Base-by-base conservation (phyloP, 148 eudicot species). In the Vaccinium macrocarpon region DNA sequence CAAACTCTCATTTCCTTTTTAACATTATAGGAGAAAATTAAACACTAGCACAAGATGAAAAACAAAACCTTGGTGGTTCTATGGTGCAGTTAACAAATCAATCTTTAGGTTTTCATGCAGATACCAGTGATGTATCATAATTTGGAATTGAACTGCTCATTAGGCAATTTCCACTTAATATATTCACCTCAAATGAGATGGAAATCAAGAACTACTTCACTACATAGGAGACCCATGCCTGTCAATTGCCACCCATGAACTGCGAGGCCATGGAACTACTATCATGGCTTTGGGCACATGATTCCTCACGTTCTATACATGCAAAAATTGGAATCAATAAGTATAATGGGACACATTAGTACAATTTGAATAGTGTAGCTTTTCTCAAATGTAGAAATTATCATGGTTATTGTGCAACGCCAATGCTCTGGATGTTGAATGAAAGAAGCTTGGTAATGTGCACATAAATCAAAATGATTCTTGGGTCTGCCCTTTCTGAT, bases 381-480 rank as follows among this genome's bases (percentile, higher is more conserved):
- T 53, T 71, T 32, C 50, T 70, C 83, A 80, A 81, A 64, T 9
- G 4, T 76, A 82, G 7, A 29, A 14, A 81, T 19, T 49, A 15
- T n/a, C 10, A 12, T 81, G 27, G 75, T 48, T n/a, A n/a, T n/a
- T n/a, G n/a, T n/a, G n/a, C n/a, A n/a, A n/a, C n/a, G n/a, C n/a
- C n/a, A n/a, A n/a, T n/a, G n/a, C n/a, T n/a, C n/a, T n/a, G n/a
- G n/a, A n/a, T n/a, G n/a, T n/a, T n/a, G n/a, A n/a, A n/a, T n/a
- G n/a, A n/a, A n/a, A n/a, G n/a, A n/a, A n/a, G n/a, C n/a, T n/a
- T n/a, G n/a, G n/a, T n/a, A n/a, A n/a, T n/a, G n/a, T n/a, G n/a
- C n/a, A n/a, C n/a, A n/a, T n/a, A n/a, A n/a, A n/a, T n/a, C n/a
- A n/a, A n/a, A n/a, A n/a, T n/a, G n/a, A n/a, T n/a, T n/a, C n/a